Conservation (phyloP, 345 rosid species). For the Citropsis articulata region DNA sequence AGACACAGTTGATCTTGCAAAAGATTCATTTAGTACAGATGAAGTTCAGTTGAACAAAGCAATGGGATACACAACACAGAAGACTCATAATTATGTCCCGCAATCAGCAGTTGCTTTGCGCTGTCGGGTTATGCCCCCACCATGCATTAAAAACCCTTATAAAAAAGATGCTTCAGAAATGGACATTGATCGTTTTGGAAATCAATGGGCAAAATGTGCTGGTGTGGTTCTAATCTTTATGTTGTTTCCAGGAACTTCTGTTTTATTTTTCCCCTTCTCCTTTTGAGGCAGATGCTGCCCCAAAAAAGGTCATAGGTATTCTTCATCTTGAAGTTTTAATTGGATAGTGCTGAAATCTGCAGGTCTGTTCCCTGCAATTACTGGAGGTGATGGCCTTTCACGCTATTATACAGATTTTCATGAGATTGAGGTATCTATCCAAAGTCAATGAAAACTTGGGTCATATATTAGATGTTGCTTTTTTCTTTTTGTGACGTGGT, state of each 20-base stretch:
- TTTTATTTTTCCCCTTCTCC: not conserved
- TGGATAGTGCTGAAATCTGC: slow-evolving; percentile 18
- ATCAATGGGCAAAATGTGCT: slow-evolving; percentile 87
- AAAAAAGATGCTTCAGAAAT: slow-evolving; percentile 45
- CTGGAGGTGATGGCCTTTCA: slow-evolving; percentile 84
- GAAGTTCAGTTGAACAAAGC: slow-evolving; percentile 41
- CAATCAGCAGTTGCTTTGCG: slow-evolving; percentile 84
- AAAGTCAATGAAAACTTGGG: not conserved
- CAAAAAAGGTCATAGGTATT: slow-evolving; percentile 9
- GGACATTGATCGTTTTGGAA: slow-evolving; percentile 62
- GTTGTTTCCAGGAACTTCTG: not conserved
- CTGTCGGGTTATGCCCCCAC: slow-evolving; percentile 90
- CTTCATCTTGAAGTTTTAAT: slow-evolving; percentile 4
- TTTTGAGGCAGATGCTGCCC: not conserved
- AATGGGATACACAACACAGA: slow-evolving; percentile 29
- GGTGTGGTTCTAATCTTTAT: slow-evolving; percentile 36
- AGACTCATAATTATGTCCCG: slow-evolving; percentile 58
- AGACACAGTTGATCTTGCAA: slow-evolving; percentile 43
- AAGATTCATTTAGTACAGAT: slow-evolving; percentile 38
- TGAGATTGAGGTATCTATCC: slow-evolving; percentile 71
- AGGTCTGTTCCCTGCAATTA: slow-evolving; percentile 63
- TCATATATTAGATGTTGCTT: not conserved
- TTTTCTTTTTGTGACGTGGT: slow-evolving; percentile 4
- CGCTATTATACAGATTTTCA: slow-evolving; percentile 91
- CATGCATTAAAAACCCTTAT: slow-evolving; percentile 93